Evolutionary conservation across 768 basidiomycete species (phyloP).

Genomic region (Tylopilus plumbeoviolaceoides): DNA sequence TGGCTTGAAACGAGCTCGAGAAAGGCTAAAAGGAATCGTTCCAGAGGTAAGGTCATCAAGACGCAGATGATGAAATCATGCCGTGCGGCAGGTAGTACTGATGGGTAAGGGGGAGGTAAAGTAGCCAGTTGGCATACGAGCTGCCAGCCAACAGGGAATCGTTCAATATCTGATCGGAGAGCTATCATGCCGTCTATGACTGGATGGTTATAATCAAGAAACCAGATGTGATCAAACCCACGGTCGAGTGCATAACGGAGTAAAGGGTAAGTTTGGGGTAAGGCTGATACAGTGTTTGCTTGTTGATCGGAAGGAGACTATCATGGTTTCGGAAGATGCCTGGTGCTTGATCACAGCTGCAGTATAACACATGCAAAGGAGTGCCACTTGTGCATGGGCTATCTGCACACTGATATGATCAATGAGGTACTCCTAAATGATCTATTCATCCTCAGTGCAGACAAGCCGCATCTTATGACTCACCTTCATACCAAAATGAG

Average conservation of each 20-base stretch:
- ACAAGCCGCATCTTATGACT: too few relatives aligned
- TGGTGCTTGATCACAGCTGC: background rate
- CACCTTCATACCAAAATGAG: slow-evolving; percentile 20
- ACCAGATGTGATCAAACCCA: background rate
- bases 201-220: background rate
- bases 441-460: background rate
- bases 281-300: background rate
- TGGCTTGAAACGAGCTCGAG: background rate
- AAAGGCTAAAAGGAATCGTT: background rate
- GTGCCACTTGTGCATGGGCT: background rate
- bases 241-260: background rate
- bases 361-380: slow-evolving; percentile 1
- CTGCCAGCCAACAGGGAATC: background rate
- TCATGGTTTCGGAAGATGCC: background rate
- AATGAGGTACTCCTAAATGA: slow-evolving; percentile 10
- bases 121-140: background rate
- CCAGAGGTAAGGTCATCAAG: background rate
- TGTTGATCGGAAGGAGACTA: background rate
- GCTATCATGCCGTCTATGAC: background rate
- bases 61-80: background rate
- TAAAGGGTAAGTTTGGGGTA: background rate
- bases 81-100: background rate
- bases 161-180: background rate
- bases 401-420: background rate
- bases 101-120: background rate